Conservation (phyloP, 1,139 yeast species). For the Yarrowia galli region DNA sequence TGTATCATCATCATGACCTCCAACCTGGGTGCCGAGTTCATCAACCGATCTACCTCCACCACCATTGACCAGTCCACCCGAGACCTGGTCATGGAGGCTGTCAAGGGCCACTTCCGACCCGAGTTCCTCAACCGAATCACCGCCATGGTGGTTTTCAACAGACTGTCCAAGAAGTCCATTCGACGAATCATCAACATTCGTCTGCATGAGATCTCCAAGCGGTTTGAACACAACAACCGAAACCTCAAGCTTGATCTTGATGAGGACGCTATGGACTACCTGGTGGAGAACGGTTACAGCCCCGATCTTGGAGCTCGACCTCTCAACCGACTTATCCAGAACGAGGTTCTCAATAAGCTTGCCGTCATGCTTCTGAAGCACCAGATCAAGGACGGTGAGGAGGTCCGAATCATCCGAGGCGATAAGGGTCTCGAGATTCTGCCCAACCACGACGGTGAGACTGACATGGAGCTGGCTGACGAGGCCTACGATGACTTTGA, state of each 20-base stretch:
- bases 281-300: conserved; percentile 80
- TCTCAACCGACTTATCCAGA: conserved; percentile 89
- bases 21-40: conserved; percentile 92
- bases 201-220: conserved; percentile 78
- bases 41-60: conserved; percentile 67
- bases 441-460: conserved; percentile 79
- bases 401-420: conserved; percentile 68
- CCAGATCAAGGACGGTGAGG: conserved; percentile 86
- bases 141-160: conserved; percentile 89
- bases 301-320: conserved; percentile 98
- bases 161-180: conserved; percentile 89
- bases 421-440: conserved; percentile 73
- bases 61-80: conserved; percentile 67
- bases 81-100: conserved; percentile 81
- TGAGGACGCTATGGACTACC: conserved; percentile 77
- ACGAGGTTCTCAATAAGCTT: conserved; percentile 81
- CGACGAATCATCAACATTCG: conserved; percentile 89
- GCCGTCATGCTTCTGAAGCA: conserved; percentile 90
- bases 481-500: conserved; percentile 51
- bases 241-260: conserved; percentile 71
- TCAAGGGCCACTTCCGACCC: conserved; percentile 93
- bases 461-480: conserved; percentile 63
- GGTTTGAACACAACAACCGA: conserved; percentile 86
- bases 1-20: conserved; percentile 96
- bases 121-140: conserved; percentile 96